Evolutionary conservation across 345 rosid genomes (phyloP), one percentile per base, ranked within the genome.

Genomic region (Linum trigynum): DNA sequence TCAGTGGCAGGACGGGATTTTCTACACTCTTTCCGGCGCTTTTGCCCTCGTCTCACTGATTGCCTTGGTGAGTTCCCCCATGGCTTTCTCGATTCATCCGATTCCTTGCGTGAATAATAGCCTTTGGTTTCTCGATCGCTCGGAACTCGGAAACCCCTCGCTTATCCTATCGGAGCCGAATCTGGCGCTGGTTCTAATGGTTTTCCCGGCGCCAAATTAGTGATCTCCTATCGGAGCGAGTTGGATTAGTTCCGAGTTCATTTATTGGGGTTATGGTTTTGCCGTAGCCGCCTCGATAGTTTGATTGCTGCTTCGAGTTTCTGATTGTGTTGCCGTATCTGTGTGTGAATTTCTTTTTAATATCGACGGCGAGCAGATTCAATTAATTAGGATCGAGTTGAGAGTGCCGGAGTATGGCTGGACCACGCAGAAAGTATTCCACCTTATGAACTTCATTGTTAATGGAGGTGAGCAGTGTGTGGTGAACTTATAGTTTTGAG

Each of bases 381-480:
- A 91, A 84, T 68, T 91, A 58, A 76, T 89, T 59, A 81, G 98
- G 64, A 91, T 91, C 69, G 96, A 89, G 72, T 66, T 89, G 70
- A 78, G 96, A 77, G 98, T 91, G 75, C 98, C 98, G 0, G 98
- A 91, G 81, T 89, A 86, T 40, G 98, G 98, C 6, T 91, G 96
- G 98, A 91, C 98, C 39, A 91, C 92, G 15, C 98, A 89, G 75
- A 91, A 91, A 78, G 96, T 91, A 67, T 91, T 91, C 58, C 96
- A 91, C 77, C 83, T 91, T 74, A 88, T 91, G 72, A 91, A 91
- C 81, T 87, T 91, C 83, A 70, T 91, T 42, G 98, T 91, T 38
- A 91, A 89, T 68, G 92, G 86, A 70, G 92, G 98, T 91, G 12
- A n/a, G 91, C 77, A 23, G 11, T 62, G 69, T 38, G 9, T 23